Evolutionary conservation across 2,329 filamentous ascomycete genomes (phyloP).

Genomic region (Massarina eburnea): DNA sequence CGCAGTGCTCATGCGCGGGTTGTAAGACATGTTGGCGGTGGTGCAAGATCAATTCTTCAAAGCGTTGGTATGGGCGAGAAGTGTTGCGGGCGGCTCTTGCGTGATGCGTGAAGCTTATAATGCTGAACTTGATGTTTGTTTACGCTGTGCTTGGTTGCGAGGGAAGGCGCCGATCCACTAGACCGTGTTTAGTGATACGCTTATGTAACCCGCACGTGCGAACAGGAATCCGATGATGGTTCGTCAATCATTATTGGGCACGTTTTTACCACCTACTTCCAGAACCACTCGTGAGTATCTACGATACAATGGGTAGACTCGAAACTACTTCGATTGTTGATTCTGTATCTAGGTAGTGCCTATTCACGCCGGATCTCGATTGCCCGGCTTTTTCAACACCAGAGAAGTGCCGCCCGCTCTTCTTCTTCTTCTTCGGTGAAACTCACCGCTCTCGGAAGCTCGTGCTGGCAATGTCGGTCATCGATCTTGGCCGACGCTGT

Average conservation of each 20-base stretch:
- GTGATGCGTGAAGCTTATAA: conserved; percentile 5
- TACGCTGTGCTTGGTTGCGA: conserved; percentile 13
- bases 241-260: too few relatives aligned
- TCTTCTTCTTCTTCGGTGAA: too few relatives aligned
- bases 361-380: too few relatives aligned
- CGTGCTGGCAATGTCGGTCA: not conserved
- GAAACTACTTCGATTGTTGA: too few relatives aligned
- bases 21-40: conserved; percentile 48
- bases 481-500: not conserved
- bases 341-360: too few relatives aligned
- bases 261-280: too few relatives aligned
- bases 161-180: not conserved
- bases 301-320: too few relatives aligned
- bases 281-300: too few relatives aligned
- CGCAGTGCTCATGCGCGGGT: conserved; percentile 55
- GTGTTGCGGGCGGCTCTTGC: conserved; percentile 12
- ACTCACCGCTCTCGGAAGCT: too few relatives aligned
- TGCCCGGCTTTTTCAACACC: too few relatives aligned
- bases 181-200: not conserved
- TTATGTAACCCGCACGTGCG: not conserved
- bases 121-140: conserved; percentile 11
- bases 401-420: too few relatives aligned
- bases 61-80: conserved; percentile 8
- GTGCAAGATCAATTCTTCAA: conserved; percentile 1
- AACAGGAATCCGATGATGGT: too few relatives aligned